Percentiles rank a stretch among this genome's conserved stretches.
phyloP scores from a whole-genome alignment of 495 filamentous ascomycete species.

The Penicillium cataractarum region DNA sequence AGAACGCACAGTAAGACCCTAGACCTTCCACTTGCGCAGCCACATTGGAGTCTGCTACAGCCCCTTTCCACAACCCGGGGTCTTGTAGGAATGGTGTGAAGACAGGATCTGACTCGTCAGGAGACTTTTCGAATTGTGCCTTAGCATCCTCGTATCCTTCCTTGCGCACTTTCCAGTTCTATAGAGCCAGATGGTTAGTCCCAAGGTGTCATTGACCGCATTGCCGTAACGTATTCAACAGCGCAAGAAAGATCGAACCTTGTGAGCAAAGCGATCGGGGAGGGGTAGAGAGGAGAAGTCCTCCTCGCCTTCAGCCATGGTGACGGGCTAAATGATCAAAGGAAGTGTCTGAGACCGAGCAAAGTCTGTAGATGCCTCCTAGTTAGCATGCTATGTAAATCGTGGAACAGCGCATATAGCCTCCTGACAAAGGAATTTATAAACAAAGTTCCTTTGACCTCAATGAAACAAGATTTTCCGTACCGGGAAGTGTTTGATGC shows the following conservation, averaged over 20 bases:
- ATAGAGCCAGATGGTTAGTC: constrained; percentile 28
- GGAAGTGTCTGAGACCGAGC: constrained; percentile 5
- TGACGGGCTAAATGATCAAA: constrained; percentile 14
- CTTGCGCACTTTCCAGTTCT: constrained; percentile 98
- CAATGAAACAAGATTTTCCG: not conserved
- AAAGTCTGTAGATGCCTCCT: constrained; percentile 1
- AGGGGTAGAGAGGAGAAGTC: constrained; percentile 83
- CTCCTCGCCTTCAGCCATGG: constrained; percentile 66
- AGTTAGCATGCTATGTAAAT: not conserved
- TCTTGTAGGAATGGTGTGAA: constrained; percentile 89
- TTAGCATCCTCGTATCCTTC: constrained; percentile 91
- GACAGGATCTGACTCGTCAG: constrained; percentile 83
- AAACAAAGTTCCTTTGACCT: not conserved
- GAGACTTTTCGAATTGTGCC: constrained; percentile 80
- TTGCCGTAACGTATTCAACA: not conserved
- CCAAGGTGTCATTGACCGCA: not conserved
- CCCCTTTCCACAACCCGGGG: constrained; percentile 84
- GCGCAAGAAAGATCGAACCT: constrained; percentile 55
- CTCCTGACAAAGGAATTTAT: not conserved
- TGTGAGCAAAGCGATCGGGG: constrained; percentile 83
- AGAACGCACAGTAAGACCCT: constrained; percentile 80
- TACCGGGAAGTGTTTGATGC: constrained; percentile 29
- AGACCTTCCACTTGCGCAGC: constrained; percentile 95
- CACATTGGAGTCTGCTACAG: constrained; percentile 94
- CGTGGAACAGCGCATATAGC: not conserved